Conservation (phyloP, 352 stramenopile species). For the Globisporangium alternatum region DNA sequence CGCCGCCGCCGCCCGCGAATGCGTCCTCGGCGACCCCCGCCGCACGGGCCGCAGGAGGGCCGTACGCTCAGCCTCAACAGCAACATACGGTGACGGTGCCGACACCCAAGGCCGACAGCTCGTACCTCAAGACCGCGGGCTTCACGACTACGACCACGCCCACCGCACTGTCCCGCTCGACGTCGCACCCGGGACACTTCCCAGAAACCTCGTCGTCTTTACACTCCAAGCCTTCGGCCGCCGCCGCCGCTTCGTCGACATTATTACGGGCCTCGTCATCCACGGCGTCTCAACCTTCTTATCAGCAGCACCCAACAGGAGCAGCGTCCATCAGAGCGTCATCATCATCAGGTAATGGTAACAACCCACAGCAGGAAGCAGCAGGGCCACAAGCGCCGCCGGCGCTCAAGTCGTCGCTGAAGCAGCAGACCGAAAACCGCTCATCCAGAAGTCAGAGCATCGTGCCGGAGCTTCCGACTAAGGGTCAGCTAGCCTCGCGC, state of each 20-base stretch:
- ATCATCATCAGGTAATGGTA: background rate
- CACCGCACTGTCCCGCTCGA: constrained; percentile 14
- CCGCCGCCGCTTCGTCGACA: background rate
- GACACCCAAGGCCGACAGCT: constrained; percentile 11
- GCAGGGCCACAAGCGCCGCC: background rate
- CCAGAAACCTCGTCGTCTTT: background rate
- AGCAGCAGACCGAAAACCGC: constrained; percentile 3
- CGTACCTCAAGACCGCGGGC: constrained; percentile 5
- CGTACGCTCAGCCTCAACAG: background rate
- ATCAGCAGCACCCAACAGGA: background rate
- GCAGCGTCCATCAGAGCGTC: background rate
- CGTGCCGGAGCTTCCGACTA: constrained; percentile 14
- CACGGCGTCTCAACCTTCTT: background rate
- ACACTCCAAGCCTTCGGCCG: background rate
- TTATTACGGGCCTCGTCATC: constrained; percentile 7
- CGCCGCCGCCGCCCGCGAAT: constrained; percentile 2
- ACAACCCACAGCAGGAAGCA: background rate
- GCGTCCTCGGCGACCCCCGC: background rate
- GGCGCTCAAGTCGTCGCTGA: constrained; percentile 13
- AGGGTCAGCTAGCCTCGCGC: constrained; percentile 9
- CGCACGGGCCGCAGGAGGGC: background rate
- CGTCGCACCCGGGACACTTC: constrained; percentile 15
- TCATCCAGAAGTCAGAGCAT: constrained; percentile 17
- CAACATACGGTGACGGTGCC: background rate
- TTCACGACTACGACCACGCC: constrained; percentile 16